Percentiles rank a stretch among this genome's conserved stretches.
Evolutionary conservation across 768 basidiomycete species (phyloP).

Genomic region (Lactarius trivialis): DNA sequence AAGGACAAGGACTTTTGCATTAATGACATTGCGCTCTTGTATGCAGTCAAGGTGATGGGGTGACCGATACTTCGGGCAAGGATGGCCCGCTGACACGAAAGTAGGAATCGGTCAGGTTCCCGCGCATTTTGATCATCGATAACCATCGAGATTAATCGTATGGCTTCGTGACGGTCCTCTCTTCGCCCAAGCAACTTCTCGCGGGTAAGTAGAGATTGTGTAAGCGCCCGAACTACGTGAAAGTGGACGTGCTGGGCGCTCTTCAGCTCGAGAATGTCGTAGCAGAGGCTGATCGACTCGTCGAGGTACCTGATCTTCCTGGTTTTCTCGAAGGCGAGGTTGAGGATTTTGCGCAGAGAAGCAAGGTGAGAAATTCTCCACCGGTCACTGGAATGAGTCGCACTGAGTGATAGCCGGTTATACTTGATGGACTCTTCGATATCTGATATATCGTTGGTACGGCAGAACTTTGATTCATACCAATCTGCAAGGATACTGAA

Average conservation of each 20-base stretch:
- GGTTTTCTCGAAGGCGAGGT: not conserved
- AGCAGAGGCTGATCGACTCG: not conserved
- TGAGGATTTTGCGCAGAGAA: not conserved
- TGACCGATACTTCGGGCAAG: too few species aligned
- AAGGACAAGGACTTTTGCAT: too few species aligned
- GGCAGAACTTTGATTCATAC: too few species aligned
- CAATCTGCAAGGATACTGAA: too few species aligned
- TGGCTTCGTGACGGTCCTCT: too few species aligned
- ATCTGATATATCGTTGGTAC: too few species aligned
- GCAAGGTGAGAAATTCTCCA: not conserved
- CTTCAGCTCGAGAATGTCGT: not conserved
- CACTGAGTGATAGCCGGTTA: not conserved
- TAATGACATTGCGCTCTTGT: too few species aligned
- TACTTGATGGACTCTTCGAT: too few species aligned
- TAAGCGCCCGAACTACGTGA: rapidly evolving
- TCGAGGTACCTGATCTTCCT: not conserved
- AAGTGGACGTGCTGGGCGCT: rapidly evolving
- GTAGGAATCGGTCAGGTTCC: not conserved
- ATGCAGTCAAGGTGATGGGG: too few species aligned
- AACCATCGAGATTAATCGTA: not conserved
- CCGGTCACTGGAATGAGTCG: not conserved
- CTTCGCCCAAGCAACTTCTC: too few species aligned
- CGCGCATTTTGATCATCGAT: not conserved
- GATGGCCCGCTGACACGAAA: not conserved
- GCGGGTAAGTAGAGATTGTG: not conserved